These are phyloP conservation scores for Colletotrichum salicis DNA, from an alignment of 2,329 filamentous ascomycete species.

Conservation along the genomic window DNA sequence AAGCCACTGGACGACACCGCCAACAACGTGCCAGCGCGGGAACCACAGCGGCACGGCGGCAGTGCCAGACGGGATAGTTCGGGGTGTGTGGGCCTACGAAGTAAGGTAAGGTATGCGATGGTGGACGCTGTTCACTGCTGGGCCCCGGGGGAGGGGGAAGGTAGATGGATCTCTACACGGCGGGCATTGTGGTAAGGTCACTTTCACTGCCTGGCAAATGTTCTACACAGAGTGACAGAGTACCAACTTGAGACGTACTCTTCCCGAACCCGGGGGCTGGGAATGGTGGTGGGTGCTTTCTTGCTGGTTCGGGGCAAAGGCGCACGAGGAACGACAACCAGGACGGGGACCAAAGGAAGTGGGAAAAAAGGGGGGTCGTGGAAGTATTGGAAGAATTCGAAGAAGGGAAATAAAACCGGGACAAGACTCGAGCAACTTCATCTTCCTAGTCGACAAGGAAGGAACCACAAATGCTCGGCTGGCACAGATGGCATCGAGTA, in stretches of 20 bases:
- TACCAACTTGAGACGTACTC: not conserved
- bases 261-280: slow-evolving; percentile 7
- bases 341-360: slow-evolving; percentile 11
- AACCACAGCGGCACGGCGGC: not conserved
- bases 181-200: not conserved
- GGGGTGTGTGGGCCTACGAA: not conserved
- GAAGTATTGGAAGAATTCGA: slow-evolving; percentile 21
- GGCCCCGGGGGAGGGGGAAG: not conserved
- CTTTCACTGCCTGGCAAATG: not conserved
- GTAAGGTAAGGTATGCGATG: not conserved
- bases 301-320: slow-evolving; percentile 24
- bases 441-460: slow-evolving; percentile 13
- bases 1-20: not conserved
- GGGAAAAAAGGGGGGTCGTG: not conserved
- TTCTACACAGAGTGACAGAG: not conserved
- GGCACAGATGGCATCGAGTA: slow-evolving; percentile 16
- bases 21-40: slow-evolving; percentile 1
- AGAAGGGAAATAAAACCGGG: not conserved
- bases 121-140: slow-evolving; percentile 5
- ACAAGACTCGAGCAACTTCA: not conserved
- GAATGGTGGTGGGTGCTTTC: slow-evolving; percentile 16
- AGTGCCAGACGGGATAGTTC: not conserved
- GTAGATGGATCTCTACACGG: not conserved
- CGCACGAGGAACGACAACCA: slow-evolving; percentile 15
- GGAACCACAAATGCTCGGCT: slow-evolving; percentile 8